phyloP scores from a whole-genome alignment of 2,329 filamentous ascomycete genomes.

The Penicillium occitanis region DNA sequence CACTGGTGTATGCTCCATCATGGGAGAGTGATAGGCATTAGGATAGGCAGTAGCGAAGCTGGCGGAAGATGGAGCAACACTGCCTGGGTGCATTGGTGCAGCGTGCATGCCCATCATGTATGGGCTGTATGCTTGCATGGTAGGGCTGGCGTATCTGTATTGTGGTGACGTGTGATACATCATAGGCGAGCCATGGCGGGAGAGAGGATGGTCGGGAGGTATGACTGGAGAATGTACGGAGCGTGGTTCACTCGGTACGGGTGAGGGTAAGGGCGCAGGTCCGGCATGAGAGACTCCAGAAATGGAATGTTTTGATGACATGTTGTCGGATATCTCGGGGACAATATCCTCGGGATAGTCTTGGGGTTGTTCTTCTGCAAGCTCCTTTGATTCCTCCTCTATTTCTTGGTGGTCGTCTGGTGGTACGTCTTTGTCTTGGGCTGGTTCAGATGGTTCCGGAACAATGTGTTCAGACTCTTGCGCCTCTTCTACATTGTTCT shows the following conservation, averaged over 20 bases:
- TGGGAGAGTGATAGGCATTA: slow-evolving; percentile 37
- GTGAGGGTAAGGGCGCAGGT: slow-evolving; percentile 33
- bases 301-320: slow-evolving; percentile 9
- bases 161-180: slow-evolving; percentile 25
- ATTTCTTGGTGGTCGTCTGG: slow-evolving; percentile 1
- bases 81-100: slow-evolving; percentile 30
- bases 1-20: slow-evolving; percentile 36
- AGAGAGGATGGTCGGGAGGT: slow-evolving; percentile 26
- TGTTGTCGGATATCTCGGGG: background rate
- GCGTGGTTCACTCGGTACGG: slow-evolving; percentile 33
- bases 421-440: background rate
- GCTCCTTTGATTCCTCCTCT: background rate
- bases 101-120: slow-evolving; percentile 34
- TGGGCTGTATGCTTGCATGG: slow-evolving; percentile 39
- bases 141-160: slow-evolving; percentile 38
- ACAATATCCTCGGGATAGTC: background rate
- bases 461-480: background rate
- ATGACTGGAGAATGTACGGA: slow-evolving; percentile 25
- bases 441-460: background rate
- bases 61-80: slow-evolving; percentile 29
- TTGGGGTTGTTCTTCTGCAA: background rate
- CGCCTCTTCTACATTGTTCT: background rate
- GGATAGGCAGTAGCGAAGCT: slow-evolving; percentile 34
- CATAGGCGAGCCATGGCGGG: slow-evolving; percentile 28
- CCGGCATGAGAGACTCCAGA: slow-evolving; percentile 15